phyloP scores from a whole-genome alignment of 176 grass and related monocot genomes.

The Bonia amplexicaulis region DNA sequence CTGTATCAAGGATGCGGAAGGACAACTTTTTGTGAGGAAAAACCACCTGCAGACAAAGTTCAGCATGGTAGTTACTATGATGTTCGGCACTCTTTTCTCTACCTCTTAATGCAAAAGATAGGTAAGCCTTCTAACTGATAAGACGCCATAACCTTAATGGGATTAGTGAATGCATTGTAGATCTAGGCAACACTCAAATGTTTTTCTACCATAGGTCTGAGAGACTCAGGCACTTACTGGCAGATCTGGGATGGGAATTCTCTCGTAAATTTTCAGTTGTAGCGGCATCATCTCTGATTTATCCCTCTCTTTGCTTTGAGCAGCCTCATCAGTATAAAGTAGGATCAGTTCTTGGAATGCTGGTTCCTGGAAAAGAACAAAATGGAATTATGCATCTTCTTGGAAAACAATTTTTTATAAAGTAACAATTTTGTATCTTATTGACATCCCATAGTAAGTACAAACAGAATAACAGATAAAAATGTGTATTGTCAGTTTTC shows the following conservation, averaged over 20 bases:
- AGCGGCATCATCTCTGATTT: conserved; percentile 54
- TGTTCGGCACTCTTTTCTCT: not conserved
- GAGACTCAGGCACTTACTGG: conserved; percentile 42
- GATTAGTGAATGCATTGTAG: not conserved
- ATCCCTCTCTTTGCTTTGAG: conserved; percentile 49
- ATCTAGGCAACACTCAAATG: not conserved
- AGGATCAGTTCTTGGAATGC: conserved; percentile 92
- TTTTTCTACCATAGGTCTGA: not conserved
- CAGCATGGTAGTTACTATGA: conserved; percentile 4
- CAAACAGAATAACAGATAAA: conserved; percentile 13
- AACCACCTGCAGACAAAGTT: conserved; percentile 64
- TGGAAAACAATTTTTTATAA: not conserved
- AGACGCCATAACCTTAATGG: not conserved
- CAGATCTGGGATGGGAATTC: conserved; percentile 90
- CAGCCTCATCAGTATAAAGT: conserved; percentile 69
- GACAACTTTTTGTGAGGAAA: conserved; percentile 96
- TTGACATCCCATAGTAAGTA: not conserved
- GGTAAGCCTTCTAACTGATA: not conserved
- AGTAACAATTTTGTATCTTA: not conserved
- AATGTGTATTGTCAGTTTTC: not conserved
- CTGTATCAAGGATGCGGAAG: conserved; percentile 95
- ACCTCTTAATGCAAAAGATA: not conserved
- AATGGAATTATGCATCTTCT: not conserved
- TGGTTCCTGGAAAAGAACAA: conserved; percentile 63
- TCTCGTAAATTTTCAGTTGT: conserved; percentile 91